Base-by-base conservation (phyloP, 768 basidiomycete species). In the Cystobasidium ongulense region DNA sequence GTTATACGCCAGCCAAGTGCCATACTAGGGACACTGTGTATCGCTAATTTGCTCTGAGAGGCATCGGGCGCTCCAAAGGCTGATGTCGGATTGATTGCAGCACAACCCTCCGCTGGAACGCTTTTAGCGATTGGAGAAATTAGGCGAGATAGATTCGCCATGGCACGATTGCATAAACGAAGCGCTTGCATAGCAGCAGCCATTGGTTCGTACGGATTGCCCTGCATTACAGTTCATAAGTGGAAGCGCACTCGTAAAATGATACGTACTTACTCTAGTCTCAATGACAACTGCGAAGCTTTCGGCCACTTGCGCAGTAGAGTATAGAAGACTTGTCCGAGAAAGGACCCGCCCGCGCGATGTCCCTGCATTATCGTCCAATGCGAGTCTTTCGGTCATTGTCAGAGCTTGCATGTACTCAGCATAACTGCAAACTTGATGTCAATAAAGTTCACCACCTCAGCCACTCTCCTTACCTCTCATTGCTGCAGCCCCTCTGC, bases 231-330 rank as follows among this genome's bases (percentile, higher is more conserved):
- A 83, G 77, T 90, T 89, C 0, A 88, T 88, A 78, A 90, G 86
- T 4, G 81, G 25, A 11, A 53, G 53, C n/a, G n/a, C n/a, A n/a
- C n/a, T n/a, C n/a, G 21, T 8, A 35, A 21, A 36, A 21, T 29
- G 61, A 70, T 57, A 0, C 39, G 1, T 84, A 3, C 87, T 54
- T 88, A 90, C 92, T 82, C 85, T 85, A 21, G 86, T 83, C 73
- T 86, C 83, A 71, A 90, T 88, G 23, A 97, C 86, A 1, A 85
- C 81, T 1, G 88, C 87, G 78, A 87, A 88, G 0, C 88, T 86
- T 52, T 85, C 83, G 21, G 88, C 84, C 1, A 92, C 94, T 68
- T 88, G 80, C 0, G 91, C 91, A 0, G 88, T 86, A 29, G 87
- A 84, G 76, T 90, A 89, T 0, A 93, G 82, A 5, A 84, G 81